Evolutionary conservation across 352 stramenopile species (phyloP).

Genomic region (Phytophthora podocarpi): DNA sequence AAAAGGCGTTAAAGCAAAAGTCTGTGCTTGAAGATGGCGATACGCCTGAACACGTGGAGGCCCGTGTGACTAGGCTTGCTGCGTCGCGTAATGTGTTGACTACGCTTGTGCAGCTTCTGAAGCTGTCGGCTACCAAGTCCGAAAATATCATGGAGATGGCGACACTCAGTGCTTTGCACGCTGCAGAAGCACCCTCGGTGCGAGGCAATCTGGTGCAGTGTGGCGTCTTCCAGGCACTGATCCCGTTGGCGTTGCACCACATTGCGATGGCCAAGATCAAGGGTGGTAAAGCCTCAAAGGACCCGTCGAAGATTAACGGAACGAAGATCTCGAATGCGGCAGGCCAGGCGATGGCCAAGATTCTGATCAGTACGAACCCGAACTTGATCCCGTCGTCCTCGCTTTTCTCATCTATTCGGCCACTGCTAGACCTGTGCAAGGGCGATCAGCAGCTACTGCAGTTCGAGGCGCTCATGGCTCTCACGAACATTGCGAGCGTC

Average conservation of each 20-base stretch:
- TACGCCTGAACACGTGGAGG: conserved; percentile 69
- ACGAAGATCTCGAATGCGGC: conserved; percentile 90
- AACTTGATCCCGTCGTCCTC: conserved; percentile 84
- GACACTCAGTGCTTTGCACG: conserved; percentile 68
- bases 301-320: conserved; percentile 61
- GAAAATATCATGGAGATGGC: conserved; percentile 83
- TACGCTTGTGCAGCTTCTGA: conserved; percentile 83
- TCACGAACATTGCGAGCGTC: conserved; percentile 97
- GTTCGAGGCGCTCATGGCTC: conserved; percentile 95
- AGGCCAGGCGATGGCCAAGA: conserved; percentile 94
- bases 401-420: conserved; percentile 78
- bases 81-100: conserved; percentile 61
- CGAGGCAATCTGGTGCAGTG: conserved; percentile 81
- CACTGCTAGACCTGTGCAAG: conserved; percentile 94
- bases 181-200: conserved; percentile 63
- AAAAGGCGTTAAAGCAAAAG: conserved; percentile 94
- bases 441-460: conserved; percentile 92
- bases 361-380: conserved; percentile 97
- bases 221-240: conserved; percentile 76
- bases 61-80: conserved; percentile 61
- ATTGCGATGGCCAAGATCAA: conserved; percentile 36
- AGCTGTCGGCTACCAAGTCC: conserved; percentile 72
- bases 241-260: conserved; percentile 64
- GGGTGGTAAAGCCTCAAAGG: conserved; percentile 24
- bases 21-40: conserved; percentile 93